A percentile compares a stretch with the other conserved stretches of the same genome.
Evolutionary conservation across 2,329 filamentous ascomycete genomes (phyloP).

Genomic region (Cladosporium austrohemisphaericum): DNA sequence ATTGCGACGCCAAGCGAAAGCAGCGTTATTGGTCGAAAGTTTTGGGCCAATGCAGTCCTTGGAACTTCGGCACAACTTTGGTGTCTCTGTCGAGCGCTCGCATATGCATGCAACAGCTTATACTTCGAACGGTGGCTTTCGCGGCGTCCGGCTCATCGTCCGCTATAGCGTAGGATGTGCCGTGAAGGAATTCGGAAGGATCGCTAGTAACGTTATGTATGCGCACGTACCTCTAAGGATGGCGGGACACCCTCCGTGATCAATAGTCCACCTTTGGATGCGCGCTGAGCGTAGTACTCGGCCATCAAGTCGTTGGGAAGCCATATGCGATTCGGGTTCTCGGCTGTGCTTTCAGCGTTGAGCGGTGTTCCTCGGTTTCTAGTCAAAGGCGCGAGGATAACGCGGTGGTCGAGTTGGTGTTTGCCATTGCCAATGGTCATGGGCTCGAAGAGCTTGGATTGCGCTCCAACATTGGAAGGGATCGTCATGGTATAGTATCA

Average conservation of each 20-base stretch:
- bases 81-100: too few relatives aligned
- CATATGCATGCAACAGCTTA: too few relatives aligned
- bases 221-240: constrained; percentile 5
- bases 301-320: constrained; percentile 34
- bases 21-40: too few relatives aligned
- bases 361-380: constrained; percentile 45
- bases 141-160: too few relatives aligned
- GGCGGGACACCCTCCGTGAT: constrained; percentile 36
- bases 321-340: constrained; percentile 41
- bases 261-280: constrained; percentile 31
- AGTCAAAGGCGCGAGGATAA: constrained; percentile 58
- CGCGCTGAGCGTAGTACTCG: constrained; percentile 35
- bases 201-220: background rate
- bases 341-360: constrained; percentile 39
- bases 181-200: background rate
- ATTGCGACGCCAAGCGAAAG: too few relatives aligned
- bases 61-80: too few relatives aligned
- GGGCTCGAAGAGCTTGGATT: constrained; percentile 39
- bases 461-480: background rate
- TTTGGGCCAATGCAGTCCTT: too few relatives aligned
- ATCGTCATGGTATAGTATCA: background rate
- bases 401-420: constrained; percentile 48
- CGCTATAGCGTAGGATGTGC: background rate
- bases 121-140: too few relatives aligned
- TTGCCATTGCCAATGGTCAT: constrained; percentile 41